Percentiles rank a stretch among this genome's conserved stretches.
These are phyloP conservation scores for Centaurea solstitialis DNA, from an alignment of 129 eudicot species.

Conservation along the genomic window DNA sequence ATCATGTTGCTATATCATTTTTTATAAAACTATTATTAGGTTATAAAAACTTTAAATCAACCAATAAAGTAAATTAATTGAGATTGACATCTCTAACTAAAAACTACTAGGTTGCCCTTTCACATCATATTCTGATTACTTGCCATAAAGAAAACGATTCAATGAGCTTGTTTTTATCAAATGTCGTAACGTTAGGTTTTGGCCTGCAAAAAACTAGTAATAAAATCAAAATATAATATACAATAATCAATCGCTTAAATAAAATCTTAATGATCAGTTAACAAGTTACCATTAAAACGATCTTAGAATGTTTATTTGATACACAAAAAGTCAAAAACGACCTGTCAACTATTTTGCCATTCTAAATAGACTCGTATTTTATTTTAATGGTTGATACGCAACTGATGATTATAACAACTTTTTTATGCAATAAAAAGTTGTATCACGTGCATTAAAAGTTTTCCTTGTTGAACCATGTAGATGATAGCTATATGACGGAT, in stretches of 20 bases:
- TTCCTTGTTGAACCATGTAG: constrained; percentile 26
- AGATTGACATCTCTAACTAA: background rate
- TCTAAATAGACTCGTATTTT: background rate
- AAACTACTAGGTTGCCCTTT: background rate
- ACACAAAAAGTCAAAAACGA: background rate
- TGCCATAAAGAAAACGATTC: background rate
- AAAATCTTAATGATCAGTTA: background rate
- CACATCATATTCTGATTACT: background rate
- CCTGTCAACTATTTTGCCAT: background rate
- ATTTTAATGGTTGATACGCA: background rate
- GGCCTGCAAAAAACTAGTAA: background rate
- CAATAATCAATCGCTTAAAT: background rate
- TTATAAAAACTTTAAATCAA: too few relatives aligned
- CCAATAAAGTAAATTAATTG: background rate
- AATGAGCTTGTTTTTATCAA: background rate
- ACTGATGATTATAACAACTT: background rate
- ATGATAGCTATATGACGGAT: constrained; percentile 50
- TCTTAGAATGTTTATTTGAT: background rate
- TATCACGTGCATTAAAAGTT: background rate
- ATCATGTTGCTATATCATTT: too few relatives aligned
- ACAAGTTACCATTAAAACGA: background rate
- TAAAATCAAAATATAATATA: background rate
- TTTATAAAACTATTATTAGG: too few relatives aligned
- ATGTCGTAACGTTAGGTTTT: background rate
- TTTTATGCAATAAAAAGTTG: background rate